Evolutionary conservation across 306 rosid species (phyloP).

Genomic region (Trichosanthes truncata): DNA sequence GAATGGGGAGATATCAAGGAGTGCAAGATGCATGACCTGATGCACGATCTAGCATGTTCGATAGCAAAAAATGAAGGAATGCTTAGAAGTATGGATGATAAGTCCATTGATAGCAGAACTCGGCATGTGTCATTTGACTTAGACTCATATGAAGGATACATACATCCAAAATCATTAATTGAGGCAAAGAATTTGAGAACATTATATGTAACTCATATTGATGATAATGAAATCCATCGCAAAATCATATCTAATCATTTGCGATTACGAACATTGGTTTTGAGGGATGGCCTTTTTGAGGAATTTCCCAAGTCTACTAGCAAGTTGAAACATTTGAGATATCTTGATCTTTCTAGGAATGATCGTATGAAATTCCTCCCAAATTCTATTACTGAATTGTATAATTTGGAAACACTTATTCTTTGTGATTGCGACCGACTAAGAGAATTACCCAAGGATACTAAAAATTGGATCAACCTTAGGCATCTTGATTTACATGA

Average conservation of each 20-base stretch:
- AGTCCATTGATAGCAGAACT: not conserved
- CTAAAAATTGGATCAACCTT: not conserved
- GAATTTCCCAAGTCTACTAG: too few relatives aligned
- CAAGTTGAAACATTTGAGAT: too few relatives aligned
- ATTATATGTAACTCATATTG: not conserved
- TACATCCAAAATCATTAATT: not conserved
- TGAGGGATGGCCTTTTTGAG: not conserved
- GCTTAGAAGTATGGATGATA: not conserved
- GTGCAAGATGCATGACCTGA: constrained; percentile 19
- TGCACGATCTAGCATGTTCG: constrained; percentile 25
- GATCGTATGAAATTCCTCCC: too few relatives aligned
- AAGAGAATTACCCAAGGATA: not conserved
- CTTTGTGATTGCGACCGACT: not conserved
- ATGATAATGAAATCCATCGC: not conserved
- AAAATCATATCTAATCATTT: not conserved
- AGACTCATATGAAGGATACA: not conserved
- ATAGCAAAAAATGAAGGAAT: constrained; percentile 3
- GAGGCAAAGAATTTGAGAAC: constrained; percentile 16
- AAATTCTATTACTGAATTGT: not conserved
- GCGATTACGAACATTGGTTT: constrained; percentile 14
- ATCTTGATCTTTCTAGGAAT: too few relatives aligned
- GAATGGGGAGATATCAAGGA: not conserved
- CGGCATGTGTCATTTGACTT: constrained; percentile 2
- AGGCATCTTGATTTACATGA: not conserved
- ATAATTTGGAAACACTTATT: constrained; percentile 1